Evolutionary conservation across 1,284 basidiomycete genomes (phyloP).

Genomic region (Marasmius tenuissimus): DNA sequence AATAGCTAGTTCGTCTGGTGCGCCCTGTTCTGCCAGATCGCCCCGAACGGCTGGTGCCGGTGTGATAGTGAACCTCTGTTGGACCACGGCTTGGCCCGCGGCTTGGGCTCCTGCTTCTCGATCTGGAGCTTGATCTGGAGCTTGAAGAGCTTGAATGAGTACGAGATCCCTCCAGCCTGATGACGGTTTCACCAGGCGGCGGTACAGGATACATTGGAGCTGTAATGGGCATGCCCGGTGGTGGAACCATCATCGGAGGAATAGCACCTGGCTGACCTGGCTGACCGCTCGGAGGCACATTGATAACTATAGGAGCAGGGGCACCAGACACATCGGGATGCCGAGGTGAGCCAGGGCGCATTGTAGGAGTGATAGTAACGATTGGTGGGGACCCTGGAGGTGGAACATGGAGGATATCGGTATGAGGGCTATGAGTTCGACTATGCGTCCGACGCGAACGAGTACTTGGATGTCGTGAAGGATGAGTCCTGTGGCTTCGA

Average conservation of each 20-base stretch:
- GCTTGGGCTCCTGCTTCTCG: neutral
- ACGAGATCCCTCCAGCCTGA: no score
- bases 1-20: neutral
- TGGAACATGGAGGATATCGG: neutral
- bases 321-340: constrained; percentile 5
- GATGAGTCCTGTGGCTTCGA: neutral
- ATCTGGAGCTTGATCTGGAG: no score
- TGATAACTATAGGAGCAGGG: constrained; percentile 14
- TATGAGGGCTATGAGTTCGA: neutral
- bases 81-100: neutral
- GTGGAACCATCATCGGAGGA: no score
- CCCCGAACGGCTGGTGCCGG: neutral
- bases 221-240: no score
- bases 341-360: constrained; percentile 4
- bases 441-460: constrained; percentile 5
- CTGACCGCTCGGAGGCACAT: constrained; percentile 3
- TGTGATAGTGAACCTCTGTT: no score
- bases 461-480: neutral
- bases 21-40: neutral
- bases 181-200: no score
- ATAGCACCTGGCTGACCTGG: neutral
- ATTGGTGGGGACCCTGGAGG: neutral
- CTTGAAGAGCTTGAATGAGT: no score
- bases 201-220: no score
- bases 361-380: constrained; percentile 1